Evolutionary conservation across 352 stramenopile species (phyloP), one percentile per base, ranked within the genome.

Genomic region (Phytophthora agathidicida): DNA sequence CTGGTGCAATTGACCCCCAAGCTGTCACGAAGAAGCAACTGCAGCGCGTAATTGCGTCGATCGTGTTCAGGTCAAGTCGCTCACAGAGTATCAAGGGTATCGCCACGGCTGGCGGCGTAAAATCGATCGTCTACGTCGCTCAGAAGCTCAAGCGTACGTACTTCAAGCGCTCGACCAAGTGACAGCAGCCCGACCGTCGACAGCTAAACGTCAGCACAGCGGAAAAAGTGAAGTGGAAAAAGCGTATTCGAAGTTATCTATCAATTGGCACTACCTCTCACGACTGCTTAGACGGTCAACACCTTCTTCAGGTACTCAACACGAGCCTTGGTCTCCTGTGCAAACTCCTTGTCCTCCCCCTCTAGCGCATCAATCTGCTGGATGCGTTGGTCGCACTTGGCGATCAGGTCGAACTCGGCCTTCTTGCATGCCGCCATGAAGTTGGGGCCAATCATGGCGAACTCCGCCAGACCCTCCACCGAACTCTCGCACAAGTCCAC

Each of bases 41-140:
- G 24, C 84, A 86, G 60, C 74, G 69, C 16, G 67, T 77, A 0
- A 77, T 91, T 16, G 71, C 71, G 31, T 76, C 67, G n/a, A 83
- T 94, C 23, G 86, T 96, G 28, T 80, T 85, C 26, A 74, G 80
- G n/a, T 95, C 85, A 54, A 96, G 89, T 57, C 80, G 86, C 24
- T 87, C 87, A 8, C 89, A 96, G 65, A 93, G 87, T 68, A 93
- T 93, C 57, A 96, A 96, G 51, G 86, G 89, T 42, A 92, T 96
- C 26, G 73, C 87, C 19, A 96, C 89, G 13, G 89, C 86, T 26
- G 89, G 89, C 9, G 80, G 69, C 16, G 50, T 88, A 28, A 96
- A 96, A 49, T 88, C 84, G 6, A 77, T 91, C 31, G 47, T 82
- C 26, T 96, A 96, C 52, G 74, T 93, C 3, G 73, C 77, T 24